A percentile compares a stretch with the other conserved stretches of the same genome.
Evolutionary conservation across 2,329 filamentous ascomycete species (phyloP).

Genomic region (Xylaria sp.): DNA sequence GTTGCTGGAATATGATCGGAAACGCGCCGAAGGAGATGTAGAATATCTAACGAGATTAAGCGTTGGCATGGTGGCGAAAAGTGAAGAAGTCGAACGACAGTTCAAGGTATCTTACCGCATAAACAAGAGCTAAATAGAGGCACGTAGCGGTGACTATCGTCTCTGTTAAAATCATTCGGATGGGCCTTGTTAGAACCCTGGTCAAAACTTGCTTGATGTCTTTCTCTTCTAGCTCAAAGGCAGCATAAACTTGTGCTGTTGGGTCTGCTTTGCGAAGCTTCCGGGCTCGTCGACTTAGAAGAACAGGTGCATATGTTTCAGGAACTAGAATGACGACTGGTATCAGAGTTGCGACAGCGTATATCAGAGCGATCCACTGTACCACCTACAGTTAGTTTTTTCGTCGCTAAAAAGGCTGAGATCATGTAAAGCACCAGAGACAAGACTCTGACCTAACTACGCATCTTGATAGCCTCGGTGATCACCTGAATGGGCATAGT

Average conservation of each 20-base stretch:
- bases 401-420: background rate
- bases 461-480: too few relatives aligned
- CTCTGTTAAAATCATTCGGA: slow-evolving; percentile 75
- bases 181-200: slow-evolving; percentile 72
- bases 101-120: slow-evolving; percentile 47
- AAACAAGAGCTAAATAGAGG: slow-evolving; percentile 73
- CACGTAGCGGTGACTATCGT: slow-evolving; percentile 75
- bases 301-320: slow-evolving; percentile 66
- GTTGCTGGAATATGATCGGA: slow-evolving; percentile 68
- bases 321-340: slow-evolving; percentile 64
- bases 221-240: slow-evolving; percentile 66
- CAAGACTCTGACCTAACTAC: background rate
- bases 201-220: slow-evolving; percentile 64
- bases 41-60: slow-evolving; percentile 48
- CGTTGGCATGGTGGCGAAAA: slow-evolving; percentile 6
- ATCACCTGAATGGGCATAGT: background rate
- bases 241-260: slow-evolving; percentile 58
- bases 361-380: slow-evolving; percentile 69
- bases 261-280: slow-evolving; percentile 62
- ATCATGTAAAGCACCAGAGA: background rate
- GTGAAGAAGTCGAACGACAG: background rate
- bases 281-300: slow-evolving; percentile 62
- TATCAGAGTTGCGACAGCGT: slow-evolving; percentile 66
- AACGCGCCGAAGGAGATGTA: slow-evolving; percentile 81
- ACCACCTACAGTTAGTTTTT: background rate